Base-by-base conservation (phyloP, 768 basidiomycete genomes). In the Agrocybe chaxingu region DNA sequence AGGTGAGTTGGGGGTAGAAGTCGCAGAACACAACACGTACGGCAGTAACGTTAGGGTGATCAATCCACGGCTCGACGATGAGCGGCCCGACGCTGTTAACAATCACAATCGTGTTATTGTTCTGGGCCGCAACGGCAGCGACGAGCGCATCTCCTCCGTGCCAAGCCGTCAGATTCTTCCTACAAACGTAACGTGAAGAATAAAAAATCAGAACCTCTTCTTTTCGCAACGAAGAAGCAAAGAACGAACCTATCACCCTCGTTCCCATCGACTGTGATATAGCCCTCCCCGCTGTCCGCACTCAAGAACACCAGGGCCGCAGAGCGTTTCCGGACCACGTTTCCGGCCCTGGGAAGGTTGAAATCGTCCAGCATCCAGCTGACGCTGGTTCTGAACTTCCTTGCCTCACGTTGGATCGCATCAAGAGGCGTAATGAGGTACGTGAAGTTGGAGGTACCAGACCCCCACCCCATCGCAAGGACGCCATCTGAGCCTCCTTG, bases 401-500 rank as follows among this genome's bases (percentile, higher is more conserved):
- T 73, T 1, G 91, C 88, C 38, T 85, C 80, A 5, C 66, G 62
- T 62, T 93, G 87, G 57, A 97, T 85, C 3, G 91, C 92, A 62
- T 90, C 84, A 41, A 89, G 74, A 1, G 93, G 92, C 83, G 87
- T 83, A 52, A 93, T 68, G 10, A 93, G 78, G 66, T 92, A 93
- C 4, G 85, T 82, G 71, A 89, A 85, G 57, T 83, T 80, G 10
- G 81, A 75, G 0, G 92, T 90, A 4, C 91, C 92, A 43, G 85
- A 88, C 33, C 92, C 94, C 94, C 94, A 97, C 10, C 92, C 92
- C 85, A 93, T 87, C 7, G 91, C 92, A 19, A 97, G 75, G 12
- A 87, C 75, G 7, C 92, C 92, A 43, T 77, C 79, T 29, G 72
- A 68, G 19, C 84, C 83, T 24, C 24, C 24, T 58, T 77, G 80